Percentiles rank a stretch among this genome's conserved stretches.
These are phyloP conservation scores for Hymenochaete sp. DNA, from an alignment of 1,284 basidiomycete genomes.

Conservation along the genomic window DNA sequence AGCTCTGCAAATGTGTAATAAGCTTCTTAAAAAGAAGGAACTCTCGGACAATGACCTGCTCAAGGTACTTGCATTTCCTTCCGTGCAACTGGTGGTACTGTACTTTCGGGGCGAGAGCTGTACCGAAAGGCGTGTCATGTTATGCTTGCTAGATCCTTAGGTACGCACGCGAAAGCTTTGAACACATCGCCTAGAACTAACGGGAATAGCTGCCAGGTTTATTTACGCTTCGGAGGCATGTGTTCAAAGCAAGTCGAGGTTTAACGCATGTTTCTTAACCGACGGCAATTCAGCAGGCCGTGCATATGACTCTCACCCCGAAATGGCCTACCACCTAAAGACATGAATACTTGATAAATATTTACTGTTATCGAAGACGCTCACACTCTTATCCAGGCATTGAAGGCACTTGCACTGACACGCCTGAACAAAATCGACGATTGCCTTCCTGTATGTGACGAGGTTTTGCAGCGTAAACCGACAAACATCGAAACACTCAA, in stretches of 20 bases:
- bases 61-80: conserved; percentile 45
- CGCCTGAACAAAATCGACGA: conserved; percentile 78
- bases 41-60: conserved; percentile 61
- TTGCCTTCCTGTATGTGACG: conserved; percentile 67
- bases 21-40: conserved; percentile 74
- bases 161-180: neutral
- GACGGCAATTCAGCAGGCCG: too few relatives aligned
- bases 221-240: too few relatives aligned
- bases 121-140: too few relatives aligned
- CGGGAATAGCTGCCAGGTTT: too few relatives aligned
- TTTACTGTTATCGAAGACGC: neutral
- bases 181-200: conserved; percentile 9
- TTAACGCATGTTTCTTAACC: too few relatives aligned
- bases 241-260: too few relatives aligned
- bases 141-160: too few relatives aligned
- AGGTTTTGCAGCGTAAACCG: conserved; percentile 61
- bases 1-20: conserved; percentile 75
- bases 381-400: conserved; percentile 38
- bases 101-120: too few relatives aligned
- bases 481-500: conserved; percentile 63
- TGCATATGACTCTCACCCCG: too few relatives aligned
- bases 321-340: too few relatives aligned
- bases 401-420: conserved; percentile 77
- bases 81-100: too few relatives aligned
- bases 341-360: neutral